Percentiles rank a stretch among this genome's conserved stretches.
Evolutionary conservation across 2,329 filamentous ascomycete species (phyloP).

Genomic region (Polychaeton citri): DNA sequence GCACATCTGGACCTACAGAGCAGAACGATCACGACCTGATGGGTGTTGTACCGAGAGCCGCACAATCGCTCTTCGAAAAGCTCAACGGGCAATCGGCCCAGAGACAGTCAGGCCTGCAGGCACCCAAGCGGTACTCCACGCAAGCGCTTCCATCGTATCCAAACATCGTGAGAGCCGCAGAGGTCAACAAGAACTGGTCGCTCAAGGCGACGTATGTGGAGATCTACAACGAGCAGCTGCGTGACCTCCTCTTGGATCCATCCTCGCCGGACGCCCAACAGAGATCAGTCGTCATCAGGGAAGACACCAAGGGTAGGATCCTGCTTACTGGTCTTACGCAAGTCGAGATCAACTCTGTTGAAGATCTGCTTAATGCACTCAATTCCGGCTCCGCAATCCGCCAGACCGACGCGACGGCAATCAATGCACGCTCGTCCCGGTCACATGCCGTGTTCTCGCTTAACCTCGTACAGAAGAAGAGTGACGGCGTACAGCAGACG

Average conservation of each 20-base stretch:
- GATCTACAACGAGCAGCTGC: constrained; percentile 94
- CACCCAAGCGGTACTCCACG: constrained; percentile 66
- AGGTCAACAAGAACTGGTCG: constrained; percentile 57
- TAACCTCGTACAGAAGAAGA: constrained; percentile 79
- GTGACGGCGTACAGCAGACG: constrained; percentile 31
- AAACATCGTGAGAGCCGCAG: constrained; percentile 27
- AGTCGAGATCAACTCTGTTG: constrained; percentile 76
- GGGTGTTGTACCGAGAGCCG: constrained; percentile 94
- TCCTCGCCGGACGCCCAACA: constrained; percentile 56
- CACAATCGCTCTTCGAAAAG: constrained; percentile 74
- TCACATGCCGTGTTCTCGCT: constrained; percentile 96
- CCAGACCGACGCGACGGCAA: constrained; percentile 91
- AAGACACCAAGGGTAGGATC: constrained; percentile 90
- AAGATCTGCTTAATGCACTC: constrained; percentile 77
- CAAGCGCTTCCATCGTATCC: constrained; percentile 35
- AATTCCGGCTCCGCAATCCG: constrained; percentile 89
- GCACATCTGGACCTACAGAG: constrained; percentile 74
- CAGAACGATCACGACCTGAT: constrained; percentile 15
- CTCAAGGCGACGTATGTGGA: constrained; percentile 64
- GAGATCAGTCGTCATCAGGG: constrained; percentile 72
- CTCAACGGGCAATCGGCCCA: constrained; percentile 55
- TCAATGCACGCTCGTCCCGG: constrained; percentile 94
- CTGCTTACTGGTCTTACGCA: constrained; percentile 81
- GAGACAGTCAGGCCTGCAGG: constrained; percentile 54
- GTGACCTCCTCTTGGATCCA: constrained; percentile 78